These are phyloP conservation scores for Chaetomiaceae sp. DNA, from an alignment of 2,329 filamentous ascomycete genomes.

Conservation along the genomic window DNA sequence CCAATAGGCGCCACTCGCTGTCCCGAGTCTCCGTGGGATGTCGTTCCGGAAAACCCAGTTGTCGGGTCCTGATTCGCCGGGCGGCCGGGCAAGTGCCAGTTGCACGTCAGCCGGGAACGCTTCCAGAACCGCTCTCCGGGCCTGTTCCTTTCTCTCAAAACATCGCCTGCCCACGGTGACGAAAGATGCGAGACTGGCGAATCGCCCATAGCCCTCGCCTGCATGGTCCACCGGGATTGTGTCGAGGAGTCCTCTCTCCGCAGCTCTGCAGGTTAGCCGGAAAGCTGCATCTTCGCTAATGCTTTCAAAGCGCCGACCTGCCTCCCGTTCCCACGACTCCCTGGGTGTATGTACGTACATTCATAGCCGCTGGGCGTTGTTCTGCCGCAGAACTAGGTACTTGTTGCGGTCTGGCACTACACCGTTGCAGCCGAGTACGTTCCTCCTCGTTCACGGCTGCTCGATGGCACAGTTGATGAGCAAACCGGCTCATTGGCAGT, in stretches of 20 bases:
- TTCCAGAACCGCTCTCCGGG: conserved; percentile 17
- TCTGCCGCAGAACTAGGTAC: conserved; percentile 28
- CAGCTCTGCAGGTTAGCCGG: conserved; percentile 15
- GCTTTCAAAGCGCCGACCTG: conserved; percentile 2
- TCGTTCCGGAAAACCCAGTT: conserved; percentile 25
- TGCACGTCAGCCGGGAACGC: conserved; percentile 11
- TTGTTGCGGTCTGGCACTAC: conserved; percentile 20
- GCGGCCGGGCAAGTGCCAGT: not conserved
- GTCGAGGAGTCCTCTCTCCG: not conserved
- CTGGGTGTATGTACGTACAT: conserved; percentile 27
- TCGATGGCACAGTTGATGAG: not conserved
- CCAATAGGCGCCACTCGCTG: conserved; percentile 20
- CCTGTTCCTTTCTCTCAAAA: conserved; percentile 5
- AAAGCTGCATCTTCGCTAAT: conserved; percentile 3
- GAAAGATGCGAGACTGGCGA: conserved; percentile 23
- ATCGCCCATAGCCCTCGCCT: conserved; percentile 22
- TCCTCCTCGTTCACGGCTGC: not conserved
- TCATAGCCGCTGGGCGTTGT: conserved; percentile 33
- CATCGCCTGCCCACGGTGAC: conserved; percentile 18
- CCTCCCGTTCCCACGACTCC: conserved; percentile 18
- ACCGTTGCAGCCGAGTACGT: conserved; percentile 27
- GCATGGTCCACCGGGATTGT: conserved; percentile 17
- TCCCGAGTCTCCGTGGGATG: conserved; percentile 22
- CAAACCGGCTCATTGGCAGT: not conserved
- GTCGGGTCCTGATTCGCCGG: conserved; percentile 29